Conservation (phyloP, 2,329 filamentous ascomycete species). For the Fusarium falciforme region DNA sequence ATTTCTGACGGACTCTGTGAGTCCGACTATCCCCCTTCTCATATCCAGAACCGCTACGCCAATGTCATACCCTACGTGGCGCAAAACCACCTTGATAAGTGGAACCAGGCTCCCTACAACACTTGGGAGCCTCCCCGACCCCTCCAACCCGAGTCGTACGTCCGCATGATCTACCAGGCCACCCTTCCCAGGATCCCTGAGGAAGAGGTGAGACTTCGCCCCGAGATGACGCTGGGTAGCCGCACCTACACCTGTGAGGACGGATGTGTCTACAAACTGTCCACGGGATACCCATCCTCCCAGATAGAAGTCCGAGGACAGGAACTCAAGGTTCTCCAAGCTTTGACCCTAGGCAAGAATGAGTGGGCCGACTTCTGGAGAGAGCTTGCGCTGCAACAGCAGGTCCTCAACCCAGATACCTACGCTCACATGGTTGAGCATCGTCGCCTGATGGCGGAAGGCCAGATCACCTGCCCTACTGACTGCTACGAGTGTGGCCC, state of each 20-base stretch:
- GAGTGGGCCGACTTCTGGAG: neutral
- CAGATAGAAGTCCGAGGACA: neutral
- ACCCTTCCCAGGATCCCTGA: neutral
- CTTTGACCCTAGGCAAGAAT: neutral
- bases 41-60: neutral
- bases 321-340: neutral
- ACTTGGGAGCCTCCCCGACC: too few species aligned
- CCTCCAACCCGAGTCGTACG: too few species aligned
- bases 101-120: conserved; percentile 10
- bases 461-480: neutral
- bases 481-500: neutral
- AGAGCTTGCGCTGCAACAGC: neutral
- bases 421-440: neutral
- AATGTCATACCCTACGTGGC: neutral
- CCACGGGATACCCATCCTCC: neutral
- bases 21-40: neutral
- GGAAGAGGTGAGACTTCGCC: too few species aligned
- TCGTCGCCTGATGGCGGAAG: neutral
- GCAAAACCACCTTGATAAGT: neutral
- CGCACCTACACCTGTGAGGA: neutral
- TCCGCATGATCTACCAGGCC: neutral
- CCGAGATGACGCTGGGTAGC: too few species aligned
- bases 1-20: neutral
- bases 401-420: neutral
- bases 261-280: neutral